These are phyloP conservation scores for Venturia carpophila DNA, from an alignment of 2,329 filamentous ascomycete species.

Conservation along the genomic window DNA sequence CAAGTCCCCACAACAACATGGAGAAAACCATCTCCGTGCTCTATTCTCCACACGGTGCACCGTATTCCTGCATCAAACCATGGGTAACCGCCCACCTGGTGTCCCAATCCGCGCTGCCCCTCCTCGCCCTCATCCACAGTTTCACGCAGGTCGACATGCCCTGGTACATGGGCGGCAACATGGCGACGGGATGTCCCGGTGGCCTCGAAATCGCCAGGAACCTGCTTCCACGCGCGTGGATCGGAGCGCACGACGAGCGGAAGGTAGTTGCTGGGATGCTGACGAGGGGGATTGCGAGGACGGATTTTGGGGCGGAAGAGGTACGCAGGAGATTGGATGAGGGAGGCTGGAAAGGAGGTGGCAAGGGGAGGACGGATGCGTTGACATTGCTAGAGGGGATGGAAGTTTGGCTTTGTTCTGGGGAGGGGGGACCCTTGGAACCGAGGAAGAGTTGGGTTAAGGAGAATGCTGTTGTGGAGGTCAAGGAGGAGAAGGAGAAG, in stretches of 20 bases:
- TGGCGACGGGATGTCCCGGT: slow-evolving; percentile 47
- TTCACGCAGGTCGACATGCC: slow-evolving; percentile 53
- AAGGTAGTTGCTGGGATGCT: slow-evolving; percentile 33
- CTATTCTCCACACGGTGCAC: slow-evolving; percentile 57
- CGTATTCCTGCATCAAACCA: slow-evolving; percentile 44
- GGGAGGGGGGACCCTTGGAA: background rate
- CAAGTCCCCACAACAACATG: slow-evolving; percentile 28
- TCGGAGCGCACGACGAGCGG: slow-evolving; percentile 54
- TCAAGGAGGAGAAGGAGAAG: background rate
- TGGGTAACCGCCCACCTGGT: slow-evolving; percentile 53
- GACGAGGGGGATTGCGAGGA: background rate
- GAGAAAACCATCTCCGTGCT: slow-evolving; percentile 50
- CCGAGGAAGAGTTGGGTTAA: background rate
- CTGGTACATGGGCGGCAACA: slow-evolving; percentile 55
- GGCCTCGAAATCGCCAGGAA: slow-evolving; percentile 50
- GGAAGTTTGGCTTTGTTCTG: background rate
- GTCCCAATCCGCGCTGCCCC: slow-evolving; percentile 47
- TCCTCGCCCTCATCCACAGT: slow-evolving; percentile 57
- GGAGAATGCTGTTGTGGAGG: no score
- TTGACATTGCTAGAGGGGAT: background rate
- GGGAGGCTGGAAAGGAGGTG: background rate
- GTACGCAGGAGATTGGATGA: background rate
- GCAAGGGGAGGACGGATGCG: slow-evolving; percentile 4
- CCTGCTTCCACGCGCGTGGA: slow-evolving; percentile 50
- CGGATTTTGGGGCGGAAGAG: background rate